These are phyloP conservation scores for Tetradesmus lagerheimii DNA, from an alignment of 139 green algal genomes.

Conservation along the genomic window DNA sequence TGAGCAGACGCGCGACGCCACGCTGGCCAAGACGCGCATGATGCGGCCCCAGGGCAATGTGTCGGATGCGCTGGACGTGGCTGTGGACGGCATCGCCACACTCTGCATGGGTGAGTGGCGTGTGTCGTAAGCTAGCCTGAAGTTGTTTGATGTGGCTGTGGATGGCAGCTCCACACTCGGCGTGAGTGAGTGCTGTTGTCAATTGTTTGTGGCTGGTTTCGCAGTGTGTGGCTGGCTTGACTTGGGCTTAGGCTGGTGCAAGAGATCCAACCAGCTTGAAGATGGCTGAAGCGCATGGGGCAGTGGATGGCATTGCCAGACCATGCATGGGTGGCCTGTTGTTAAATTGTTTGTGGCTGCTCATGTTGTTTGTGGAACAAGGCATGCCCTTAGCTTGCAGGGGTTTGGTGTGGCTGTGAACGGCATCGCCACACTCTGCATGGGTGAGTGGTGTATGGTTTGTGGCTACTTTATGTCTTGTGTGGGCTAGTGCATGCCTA, in stretches of 20 bases:
- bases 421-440: slow-evolving; percentile 54
- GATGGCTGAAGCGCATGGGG: too few species aligned
- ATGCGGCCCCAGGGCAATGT: slow-evolving; percentile 61
- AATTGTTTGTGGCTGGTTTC: neutral
- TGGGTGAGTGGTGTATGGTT: slow-evolving; percentile 48
- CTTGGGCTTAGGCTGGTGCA: too few species aligned
- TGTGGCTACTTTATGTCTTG: slow-evolving; percentile 14
- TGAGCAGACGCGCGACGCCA: slow-evolving; percentile 42
- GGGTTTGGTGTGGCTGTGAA: slow-evolving; percentile 60
- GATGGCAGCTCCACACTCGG: slow-evolving; percentile 60
- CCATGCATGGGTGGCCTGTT: too few species aligned
- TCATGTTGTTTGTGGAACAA: too few species aligned
- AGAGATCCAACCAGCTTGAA: too few species aligned
- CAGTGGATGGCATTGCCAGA: too few species aligned
- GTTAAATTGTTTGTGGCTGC: too few species aligned
- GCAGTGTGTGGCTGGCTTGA: neutral
- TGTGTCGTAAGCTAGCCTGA: neutral
- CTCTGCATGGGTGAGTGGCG: slow-evolving; percentile 56
- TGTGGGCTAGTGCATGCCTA: too few species aligned
- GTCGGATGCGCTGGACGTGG: slow-evolving; percentile 55
- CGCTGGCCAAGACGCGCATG: slow-evolving; percentile 67
- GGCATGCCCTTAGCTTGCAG: too few species aligned
- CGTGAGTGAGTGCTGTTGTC: slow-evolving; percentile 51
- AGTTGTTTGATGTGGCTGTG: slow-evolving; percentile 53
- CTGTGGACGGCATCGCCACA: slow-evolving; percentile 64